Evolutionary conservation across 352 stramenopile species (phyloP).

Genomic region (Globisporangium spinosum): DNA sequence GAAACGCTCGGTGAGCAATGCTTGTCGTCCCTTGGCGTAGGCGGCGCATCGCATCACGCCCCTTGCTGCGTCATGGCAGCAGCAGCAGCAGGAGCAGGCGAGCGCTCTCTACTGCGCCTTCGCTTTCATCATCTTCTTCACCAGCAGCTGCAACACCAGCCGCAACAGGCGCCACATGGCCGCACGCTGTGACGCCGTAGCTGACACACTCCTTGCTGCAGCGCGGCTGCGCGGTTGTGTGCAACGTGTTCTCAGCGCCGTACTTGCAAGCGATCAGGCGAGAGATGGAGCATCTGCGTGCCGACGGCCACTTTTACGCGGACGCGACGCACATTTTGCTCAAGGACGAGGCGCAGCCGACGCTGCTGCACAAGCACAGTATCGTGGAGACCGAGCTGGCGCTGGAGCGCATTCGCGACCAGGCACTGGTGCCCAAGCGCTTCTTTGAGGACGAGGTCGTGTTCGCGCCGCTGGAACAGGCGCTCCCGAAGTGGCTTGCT

Average conservation of each 20-base stretch:
- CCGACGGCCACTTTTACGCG: conserved; percentile 51
- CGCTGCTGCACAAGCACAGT: conserved; percentile 69
- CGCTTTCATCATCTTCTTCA: background rate
- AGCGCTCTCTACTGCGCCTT: background rate
- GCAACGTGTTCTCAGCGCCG: conserved; percentile 35
- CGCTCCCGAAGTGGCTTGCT: conserved; percentile 39
- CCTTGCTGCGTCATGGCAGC: background rate
- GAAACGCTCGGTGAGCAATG: background rate
- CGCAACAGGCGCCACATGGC: conserved; percentile 19
- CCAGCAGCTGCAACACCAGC: background rate
- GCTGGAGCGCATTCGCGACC: conserved; percentile 30
- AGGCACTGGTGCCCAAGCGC: conserved; percentile 42
- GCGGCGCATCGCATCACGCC: conserved; percentile 10
- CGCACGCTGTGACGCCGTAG: conserved; percentile 28
- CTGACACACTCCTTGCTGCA: conserved; percentile 29
- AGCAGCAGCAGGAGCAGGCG: background rate
- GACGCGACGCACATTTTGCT: conserved; percentile 79
- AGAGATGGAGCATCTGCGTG: conserved; percentile 48
- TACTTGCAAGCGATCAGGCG: conserved; percentile 46
- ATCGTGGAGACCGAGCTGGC: conserved; percentile 83
- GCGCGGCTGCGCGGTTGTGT: conserved; percentile 56
- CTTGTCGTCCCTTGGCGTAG: background rate
- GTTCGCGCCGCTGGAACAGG: conserved; percentile 33
- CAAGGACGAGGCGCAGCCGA: conserved; percentile 26
- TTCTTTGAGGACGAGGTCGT: conserved; percentile 63